Percentiles rank a stretch among this genome's conserved stretches.
These are phyloP conservation scores for Populus hybrid DNA, from an alignment of 441 rosid species.

Conservation along the genomic window DNA sequence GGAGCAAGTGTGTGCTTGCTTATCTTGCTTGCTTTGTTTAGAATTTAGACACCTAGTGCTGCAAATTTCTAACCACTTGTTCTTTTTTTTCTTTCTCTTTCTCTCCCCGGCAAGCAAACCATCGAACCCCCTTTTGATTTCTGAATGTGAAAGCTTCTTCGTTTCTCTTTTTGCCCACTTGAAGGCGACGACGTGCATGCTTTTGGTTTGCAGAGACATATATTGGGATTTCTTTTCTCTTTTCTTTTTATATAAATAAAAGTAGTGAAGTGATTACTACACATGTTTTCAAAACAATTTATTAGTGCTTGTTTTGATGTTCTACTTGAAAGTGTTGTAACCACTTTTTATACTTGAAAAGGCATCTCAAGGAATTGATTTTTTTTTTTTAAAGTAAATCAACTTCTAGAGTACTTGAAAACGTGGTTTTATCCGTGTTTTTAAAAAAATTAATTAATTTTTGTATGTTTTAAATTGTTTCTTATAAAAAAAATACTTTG, in stretches of 20 bases:
- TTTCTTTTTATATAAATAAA: background rate
- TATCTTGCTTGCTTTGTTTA: background rate
- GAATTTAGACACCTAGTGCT: background rate
- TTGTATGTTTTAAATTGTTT: too few relatives aligned
- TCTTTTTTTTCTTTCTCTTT: conserved; percentile 9
- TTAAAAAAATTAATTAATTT: too few relatives aligned
- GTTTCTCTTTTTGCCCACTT: background rate
- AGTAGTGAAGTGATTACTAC: background rate
- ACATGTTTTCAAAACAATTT: too few relatives aligned
- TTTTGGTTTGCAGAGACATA: background rate
- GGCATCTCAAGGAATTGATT: too few relatives aligned
- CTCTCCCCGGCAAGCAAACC: conserved; percentile 35
- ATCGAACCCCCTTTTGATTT: conserved; percentile 1
- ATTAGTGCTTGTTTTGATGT: too few relatives aligned
- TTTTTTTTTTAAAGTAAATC: too few relatives aligned
- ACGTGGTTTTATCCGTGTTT: too few relatives aligned
- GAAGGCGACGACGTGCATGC: background rate
- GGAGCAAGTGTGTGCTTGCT: conserved; percentile 2
- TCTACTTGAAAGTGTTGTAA: too few relatives aligned
- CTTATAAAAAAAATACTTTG: too few relatives aligned
- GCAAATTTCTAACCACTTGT: background rate
- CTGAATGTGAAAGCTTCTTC: conserved; percentile 19
- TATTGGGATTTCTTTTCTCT: background rate
- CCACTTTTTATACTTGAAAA: too few relatives aligned
- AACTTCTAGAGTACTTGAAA: too few relatives aligned